Base-by-base conservation (phyloP, 192 early-diverging fungal genomes). In the Rhizophagus sp. region DNA sequence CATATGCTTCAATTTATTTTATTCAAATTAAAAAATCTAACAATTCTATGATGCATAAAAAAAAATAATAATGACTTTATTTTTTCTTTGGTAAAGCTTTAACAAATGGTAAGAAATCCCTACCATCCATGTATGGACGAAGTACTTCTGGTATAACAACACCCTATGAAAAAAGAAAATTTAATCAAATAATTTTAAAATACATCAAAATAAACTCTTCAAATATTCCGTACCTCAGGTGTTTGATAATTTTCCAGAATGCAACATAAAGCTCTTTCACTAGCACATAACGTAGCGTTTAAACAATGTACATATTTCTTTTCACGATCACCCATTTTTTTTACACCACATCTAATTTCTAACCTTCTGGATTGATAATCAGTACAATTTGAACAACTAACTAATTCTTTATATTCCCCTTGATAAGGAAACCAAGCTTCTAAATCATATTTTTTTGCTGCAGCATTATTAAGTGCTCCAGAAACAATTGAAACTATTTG, bases 391-490 rank as follows among this genome's bases (percentile, higher is more conserved):
- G 94, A 96, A 92, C 97, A 98, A 61, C 95, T 96, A 66, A 99
- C 98, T 39, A 99, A 91, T 87, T 99, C 98, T 90, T 97, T 97
- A 88, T 95, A 99, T 80, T 95, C 95, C 79, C 93, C 93, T 85
- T 98, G 98, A 92, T 92, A 96, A 71, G 98, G 98, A 94, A 99
- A 99, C 95, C 95, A 99, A 39, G 97, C 97, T 87, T 99, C 98
- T 47, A 99, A 87, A 85, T 99, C 98, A 87, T 96, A 99, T 90
- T 99, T 99, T 82, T 98, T 97, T 81, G 98, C 98, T 24, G 98
- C 98, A 61, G 98, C 97, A 76, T 99, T 97, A 89, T 99, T 99
- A 49, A 99, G 91, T 2, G 98, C 97, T 30, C 96, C 96, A 34
- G 97, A 98, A 24, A 99, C 98, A 74, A 99, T 99, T 33, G 94